These are phyloP conservation scores for Sclerotinia nivalis DNA, from an alignment of 2,329 filamentous ascomycete genomes.

Conservation along the genomic window DNA sequence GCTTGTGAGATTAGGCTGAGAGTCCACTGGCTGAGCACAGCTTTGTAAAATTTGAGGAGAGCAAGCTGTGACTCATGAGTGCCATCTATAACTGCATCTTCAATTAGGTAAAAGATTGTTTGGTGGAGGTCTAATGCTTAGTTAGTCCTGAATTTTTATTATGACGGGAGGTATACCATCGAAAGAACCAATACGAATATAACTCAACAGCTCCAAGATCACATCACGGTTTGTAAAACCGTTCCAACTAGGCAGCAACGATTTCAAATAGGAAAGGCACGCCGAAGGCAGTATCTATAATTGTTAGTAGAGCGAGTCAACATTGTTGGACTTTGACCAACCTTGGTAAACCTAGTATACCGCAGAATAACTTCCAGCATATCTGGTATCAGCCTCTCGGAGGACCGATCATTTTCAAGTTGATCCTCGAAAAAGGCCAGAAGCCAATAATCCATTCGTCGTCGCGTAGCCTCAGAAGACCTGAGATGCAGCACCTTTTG, in stretches of 20 bases:
- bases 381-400: constrained; percentile 52
- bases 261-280: constrained; percentile 51
- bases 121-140: constrained; percentile 50
- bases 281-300: constrained; percentile 41
- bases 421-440: constrained; percentile 55
- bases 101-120: constrained; percentile 53
- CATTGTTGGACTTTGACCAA: constrained; percentile 36
- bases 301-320: constrained; percentile 27
- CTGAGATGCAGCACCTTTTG: constrained; percentile 74
- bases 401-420: constrained; percentile 53
- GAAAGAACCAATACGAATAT: constrained; percentile 56
- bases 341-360: constrained; percentile 59
- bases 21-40: constrained; percentile 63
- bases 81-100: constrained; percentile 53
- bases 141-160: neutral
- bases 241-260: constrained; percentile 62
- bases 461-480: constrained; percentile 53
- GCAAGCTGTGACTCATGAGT: constrained; percentile 54
- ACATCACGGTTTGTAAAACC: constrained; percentile 54
- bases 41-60: constrained; percentile 67
- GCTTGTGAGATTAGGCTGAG: constrained; percentile 47
- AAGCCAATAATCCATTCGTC: constrained; percentile 61
- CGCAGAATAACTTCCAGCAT: constrained; percentile 57
- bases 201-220: constrained; percentile 60
- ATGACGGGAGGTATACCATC: constrained; percentile 46